Base-by-base conservation (phyloP, 2,329 filamentous ascomycete species). In the Xylaria hypoxylon region DNA sequence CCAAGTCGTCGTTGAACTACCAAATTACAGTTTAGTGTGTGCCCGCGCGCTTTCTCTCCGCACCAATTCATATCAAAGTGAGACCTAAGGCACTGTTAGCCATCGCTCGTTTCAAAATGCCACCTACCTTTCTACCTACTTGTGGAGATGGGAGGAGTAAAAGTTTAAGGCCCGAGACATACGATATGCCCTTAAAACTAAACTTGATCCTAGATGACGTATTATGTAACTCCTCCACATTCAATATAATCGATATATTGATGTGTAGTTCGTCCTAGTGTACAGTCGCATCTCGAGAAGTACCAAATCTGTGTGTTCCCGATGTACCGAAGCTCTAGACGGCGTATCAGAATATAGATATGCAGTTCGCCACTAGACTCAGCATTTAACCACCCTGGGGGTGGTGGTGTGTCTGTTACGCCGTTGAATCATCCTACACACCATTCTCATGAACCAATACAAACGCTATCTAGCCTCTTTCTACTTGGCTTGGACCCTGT, bases 1-100 rank as follows among this genome's bases (percentile, higher is more conserved):
- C 57, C 51, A 48, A 6, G 33, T 51, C 52, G 33, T 42, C 22
- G 26, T 56, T 44, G 17, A 48, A 11, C 42, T 3, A 56, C n/a
- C 57, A 50, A 45, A 38, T 40, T 28, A 51, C 5, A 6, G 47
- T 52, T 45, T 40, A 51, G 26, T 47, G 13, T 35, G 28, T 45
- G 53, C 28, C 48, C 28, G 10, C 13, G 31, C 22, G 19, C 31
- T 33, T 38, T 24, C 38, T 51, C 33, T 40, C 44, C 6, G 33
- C 10, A 52, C 19, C 47, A 38, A 55, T 53, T 59, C 35, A 6
- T 5, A 44, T 53, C 33, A 17, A 17, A 51, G 3, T n/a, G 50
- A 52, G 31, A 15, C 33, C 17, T 13, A 17, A 24, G 13, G 11
- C 33, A 24, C 24, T 53, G 10, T 38, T 53, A 24, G 22, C 15